Conservation (phyloP, 1,284 basidiomycete genomes). For the Sporisorium reilianum region DNA sequence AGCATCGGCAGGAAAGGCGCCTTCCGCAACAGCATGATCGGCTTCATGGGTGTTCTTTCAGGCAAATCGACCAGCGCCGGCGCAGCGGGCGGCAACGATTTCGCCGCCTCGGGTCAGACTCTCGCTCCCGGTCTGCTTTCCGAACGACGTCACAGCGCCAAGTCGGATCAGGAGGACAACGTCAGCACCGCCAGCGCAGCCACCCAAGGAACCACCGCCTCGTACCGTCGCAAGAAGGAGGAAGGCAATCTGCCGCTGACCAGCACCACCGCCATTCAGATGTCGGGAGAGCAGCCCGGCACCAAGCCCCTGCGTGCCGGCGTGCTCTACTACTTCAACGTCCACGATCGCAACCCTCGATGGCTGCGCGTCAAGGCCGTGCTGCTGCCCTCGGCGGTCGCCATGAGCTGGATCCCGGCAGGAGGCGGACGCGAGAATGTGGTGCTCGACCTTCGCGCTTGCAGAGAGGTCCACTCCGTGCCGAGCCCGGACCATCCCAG, state of each 20-base stretch:
- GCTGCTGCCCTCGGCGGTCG: constrained; percentile 53
- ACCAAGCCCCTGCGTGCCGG: constrained; percentile 50
- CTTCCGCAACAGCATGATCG: constrained; percentile 50
- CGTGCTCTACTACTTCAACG: constrained; percentile 60
- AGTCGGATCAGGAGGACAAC: constrained; percentile 43
- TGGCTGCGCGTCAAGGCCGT: constrained; percentile 61
- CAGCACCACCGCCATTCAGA: constrained; percentile 36
- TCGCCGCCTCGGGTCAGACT: not conserved
- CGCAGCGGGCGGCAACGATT: not conserved
- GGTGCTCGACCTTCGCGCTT: constrained; percentile 55
- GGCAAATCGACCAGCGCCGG: constrained; percentile 19
- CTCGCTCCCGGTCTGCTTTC: constrained; percentile 25
- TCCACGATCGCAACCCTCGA: constrained; percentile 47
- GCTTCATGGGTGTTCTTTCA: constrained; percentile 42
- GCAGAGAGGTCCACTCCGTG: constrained; percentile 62
- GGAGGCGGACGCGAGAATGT: constrained; percentile 62
- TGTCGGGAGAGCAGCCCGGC: constrained; percentile 34
- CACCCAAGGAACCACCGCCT: constrained; percentile 52
- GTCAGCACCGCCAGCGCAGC: constrained; percentile 38
- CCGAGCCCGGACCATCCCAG: constrained; percentile 58
- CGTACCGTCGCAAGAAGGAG: constrained; percentile 46
- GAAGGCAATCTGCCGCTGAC: constrained; percentile 45
- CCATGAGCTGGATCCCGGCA: constrained; percentile 63
- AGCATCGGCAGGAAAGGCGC: constrained; percentile 31
- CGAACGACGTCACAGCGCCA: constrained; percentile 33